Conservation (phyloP, 73 alveolate genomes). For the Paramecium primaurelia region DNA sequence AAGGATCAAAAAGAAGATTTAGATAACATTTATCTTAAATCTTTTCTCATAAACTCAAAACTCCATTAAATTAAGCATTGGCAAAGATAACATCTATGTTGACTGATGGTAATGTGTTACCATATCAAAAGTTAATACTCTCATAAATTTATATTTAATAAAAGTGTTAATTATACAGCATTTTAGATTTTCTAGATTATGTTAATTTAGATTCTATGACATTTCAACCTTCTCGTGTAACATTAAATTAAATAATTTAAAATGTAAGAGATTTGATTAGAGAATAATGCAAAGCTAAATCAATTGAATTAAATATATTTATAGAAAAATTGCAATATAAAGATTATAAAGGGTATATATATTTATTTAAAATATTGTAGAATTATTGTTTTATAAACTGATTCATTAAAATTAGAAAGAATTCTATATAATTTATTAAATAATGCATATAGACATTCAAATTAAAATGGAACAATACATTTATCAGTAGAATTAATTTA, state of each 20-base stretch:
- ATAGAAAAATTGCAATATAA: not conserved
- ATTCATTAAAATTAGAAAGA: not conserved
- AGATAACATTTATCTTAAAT: not conserved
- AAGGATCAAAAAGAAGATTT: not conserved
- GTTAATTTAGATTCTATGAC: not conserved
- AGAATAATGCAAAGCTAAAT: not conserved
- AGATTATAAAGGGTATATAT: not conserved
- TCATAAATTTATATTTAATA: not conserved
- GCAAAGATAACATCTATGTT: not conserved
- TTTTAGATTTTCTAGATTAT: not conserved
- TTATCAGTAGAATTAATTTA: not conserved
- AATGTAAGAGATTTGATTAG: not conserved
- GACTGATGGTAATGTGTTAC: not conserved
- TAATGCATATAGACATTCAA: slow-evolving; percentile 12
- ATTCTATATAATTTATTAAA: not conserved
- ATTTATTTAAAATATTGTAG: not conserved
- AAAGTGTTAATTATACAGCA: not conserved
- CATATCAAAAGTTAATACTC: not conserved
- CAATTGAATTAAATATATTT: not conserved
- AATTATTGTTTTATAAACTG: not conserved
- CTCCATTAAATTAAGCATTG: not conserved
- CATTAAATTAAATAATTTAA: not conserved
- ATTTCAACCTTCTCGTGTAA: not conserved
- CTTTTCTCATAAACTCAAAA: not conserved
- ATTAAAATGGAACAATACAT: not conserved